Evolutionary conservation across 768 basidiomycete genomes (phyloP).

Genomic region (Tricholoma terreum): DNA sequence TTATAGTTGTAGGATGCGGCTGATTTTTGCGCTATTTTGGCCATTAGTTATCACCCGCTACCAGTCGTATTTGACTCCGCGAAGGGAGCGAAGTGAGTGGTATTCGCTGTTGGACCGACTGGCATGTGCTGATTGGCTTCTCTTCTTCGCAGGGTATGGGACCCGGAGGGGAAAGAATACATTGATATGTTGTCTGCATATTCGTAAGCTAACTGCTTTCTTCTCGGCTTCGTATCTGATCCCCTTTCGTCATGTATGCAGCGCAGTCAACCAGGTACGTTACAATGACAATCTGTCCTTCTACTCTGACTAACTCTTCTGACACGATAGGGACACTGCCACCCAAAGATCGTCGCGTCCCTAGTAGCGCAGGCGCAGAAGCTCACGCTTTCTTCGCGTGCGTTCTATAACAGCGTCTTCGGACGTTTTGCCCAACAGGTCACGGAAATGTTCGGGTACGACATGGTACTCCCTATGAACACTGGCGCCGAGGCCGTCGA

Average conservation of each 20-base stretch:
- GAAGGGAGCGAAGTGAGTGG: slow-evolving; percentile 80
- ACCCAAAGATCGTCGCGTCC: slow-evolving; percentile 80
- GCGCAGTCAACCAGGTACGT: slow-evolving; percentile 84
- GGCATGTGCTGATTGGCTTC: slow-evolving; percentile 12
- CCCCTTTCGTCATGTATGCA: slow-evolving; percentile 22
- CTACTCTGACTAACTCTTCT: slow-evolving; percentile 3
- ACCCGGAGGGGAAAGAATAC: slow-evolving; percentile 92
- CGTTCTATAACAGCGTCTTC: slow-evolving; percentile 93
- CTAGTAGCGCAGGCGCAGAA: slow-evolving; percentile 83
- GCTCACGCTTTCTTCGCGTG: slow-evolving; percentile 91
- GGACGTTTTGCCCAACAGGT: slow-evolving; percentile 87
- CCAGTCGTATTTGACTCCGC: slow-evolving; percentile 93
- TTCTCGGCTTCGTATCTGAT: slow-evolving; percentile 3
- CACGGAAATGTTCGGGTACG: slow-evolving; percentile 83
- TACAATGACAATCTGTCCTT: slow-evolving; percentile 10
- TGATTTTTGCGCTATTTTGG: slow-evolving; percentile 44
- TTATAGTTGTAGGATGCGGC: slow-evolving; percentile 23
- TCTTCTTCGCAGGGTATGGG: slow-evolving; percentile 64
- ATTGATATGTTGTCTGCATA: slow-evolving; percentile 99
- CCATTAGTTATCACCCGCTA: slow-evolving; percentile 87
- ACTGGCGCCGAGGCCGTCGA: slow-evolving; percentile 99
- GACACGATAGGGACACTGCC: slow-evolving; percentile 74
- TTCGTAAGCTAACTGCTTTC: slow-evolving; percentile 55
- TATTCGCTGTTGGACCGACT: slow-evolving; percentile 32
- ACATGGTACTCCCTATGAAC: slow-evolving; percentile 98